Conservation (phyloP, 306 rosid genomes). For the Trichosanthes cucumerina region DNA sequence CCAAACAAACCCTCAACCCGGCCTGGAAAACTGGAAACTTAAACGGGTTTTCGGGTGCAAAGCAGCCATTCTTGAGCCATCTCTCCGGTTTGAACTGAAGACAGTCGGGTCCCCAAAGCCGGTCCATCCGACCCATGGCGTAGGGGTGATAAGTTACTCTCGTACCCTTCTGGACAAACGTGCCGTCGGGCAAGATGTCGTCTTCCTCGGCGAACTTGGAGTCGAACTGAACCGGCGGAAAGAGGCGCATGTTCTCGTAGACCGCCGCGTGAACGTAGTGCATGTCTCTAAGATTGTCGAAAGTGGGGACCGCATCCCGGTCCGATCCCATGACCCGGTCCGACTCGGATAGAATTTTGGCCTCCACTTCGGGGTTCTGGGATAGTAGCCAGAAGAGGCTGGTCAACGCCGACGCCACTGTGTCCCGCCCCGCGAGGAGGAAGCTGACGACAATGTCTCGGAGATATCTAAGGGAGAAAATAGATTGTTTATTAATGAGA, state of each 20-base stretch:
- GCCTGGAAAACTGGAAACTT: slow-evolving; percentile 85
- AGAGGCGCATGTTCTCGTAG: slow-evolving; percentile 70
- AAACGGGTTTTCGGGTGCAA: slow-evolving; percentile 32
- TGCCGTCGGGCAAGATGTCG: slow-evolving; percentile 80
- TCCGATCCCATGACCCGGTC: slow-evolving; percentile 32
- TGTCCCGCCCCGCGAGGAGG: slow-evolving; percentile 80
- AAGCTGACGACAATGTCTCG: slow-evolving; percentile 79
- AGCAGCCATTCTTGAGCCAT: slow-evolving; percentile 50
- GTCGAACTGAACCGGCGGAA: slow-evolving; percentile 81
- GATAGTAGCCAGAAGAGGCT: slow-evolving; percentile 52
- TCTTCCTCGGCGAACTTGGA: slow-evolving; percentile 61
- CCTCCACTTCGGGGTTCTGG: slow-evolving; percentile 29
- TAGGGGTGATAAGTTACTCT: slow-evolving; percentile 81
- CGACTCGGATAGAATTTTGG: slow-evolving; percentile 36
- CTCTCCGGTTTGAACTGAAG: slow-evolving; percentile 56
- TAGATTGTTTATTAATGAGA: neutral
- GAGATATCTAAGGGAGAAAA: slow-evolving; percentile 14
- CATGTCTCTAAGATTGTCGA: slow-evolving; percentile 41
- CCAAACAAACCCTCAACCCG: slow-evolving; percentile 75
- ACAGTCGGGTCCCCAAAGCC: slow-evolving; percentile 67
- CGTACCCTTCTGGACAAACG: slow-evolving; percentile 49
- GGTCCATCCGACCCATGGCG: slow-evolving; percentile 95
- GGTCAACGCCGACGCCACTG: slow-evolving; percentile 55
- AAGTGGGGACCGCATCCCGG: slow-evolving; percentile 11
- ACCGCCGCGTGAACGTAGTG: slow-evolving; percentile 61